Evolutionary conservation across 2,329 filamentous ascomycete species (phyloP), one percentile per base, ranked within the genome.

Genomic region (Talaromyces amestolkiae): DNA sequence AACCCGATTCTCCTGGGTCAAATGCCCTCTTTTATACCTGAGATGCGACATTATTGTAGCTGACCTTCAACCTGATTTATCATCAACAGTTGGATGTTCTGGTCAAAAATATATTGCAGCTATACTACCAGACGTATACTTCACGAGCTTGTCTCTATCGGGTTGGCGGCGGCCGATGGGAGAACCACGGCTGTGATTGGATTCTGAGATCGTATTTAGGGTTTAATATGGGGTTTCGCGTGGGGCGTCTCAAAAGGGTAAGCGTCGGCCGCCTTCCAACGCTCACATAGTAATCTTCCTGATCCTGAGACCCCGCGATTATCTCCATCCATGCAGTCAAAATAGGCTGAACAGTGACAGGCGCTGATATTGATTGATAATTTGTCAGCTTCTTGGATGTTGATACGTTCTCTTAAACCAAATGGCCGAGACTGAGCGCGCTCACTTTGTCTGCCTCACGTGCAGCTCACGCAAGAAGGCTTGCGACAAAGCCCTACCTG

Each of bases 401-500:
- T 8, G 47, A 51, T 24, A 19, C 9, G 19, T 9, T 2, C 27
- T 33, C 33, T 17, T 8, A 17, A 17, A 17, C 35, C 37, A 49
- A 15, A 66, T 66, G 53, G 19, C 60, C 45, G 60, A 66, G 27
- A 53, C 45, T 4, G 17, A 35, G 17, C 64, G 53, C 22, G 64
- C 64, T 7, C 51, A 53, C 9, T 66, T 39, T 15, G 64, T 66
- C 53, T 66, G 64, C 54, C 33, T 41, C 45, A 56, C 59, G 9
- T 66, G 64, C 54, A 59, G 61, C 53, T 54, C 33, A 10, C 59
- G 64, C 13, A 66, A 66, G 31, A 66, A 63, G 35, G 64, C 59
- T 9, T 66, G 64, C 24, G 60, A 63, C 27, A 66, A 66, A 39
- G 35, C 35, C 17, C 33, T 66, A 3, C 64, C 64, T 10, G 35